A percentile compares a stretch with the other conserved stretches of the same genome.
phyloP scores from a whole-genome alignment of 2,329 filamentous ascomycete species.

The Stromatinia cepivora region DNA sequence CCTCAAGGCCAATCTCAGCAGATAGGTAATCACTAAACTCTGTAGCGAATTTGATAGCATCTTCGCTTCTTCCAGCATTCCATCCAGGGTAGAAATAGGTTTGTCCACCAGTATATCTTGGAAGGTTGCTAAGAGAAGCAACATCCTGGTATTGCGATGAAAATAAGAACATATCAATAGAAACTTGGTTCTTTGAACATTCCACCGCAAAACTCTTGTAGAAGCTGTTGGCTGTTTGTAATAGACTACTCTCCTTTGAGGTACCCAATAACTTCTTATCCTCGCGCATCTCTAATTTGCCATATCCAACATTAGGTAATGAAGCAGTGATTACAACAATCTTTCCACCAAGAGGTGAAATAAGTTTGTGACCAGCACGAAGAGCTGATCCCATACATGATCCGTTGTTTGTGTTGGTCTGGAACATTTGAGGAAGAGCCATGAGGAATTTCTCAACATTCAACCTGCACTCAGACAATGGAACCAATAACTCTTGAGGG shows the following conservation, averaged over 20 bases:
- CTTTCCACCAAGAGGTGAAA: constrained; percentile 91
- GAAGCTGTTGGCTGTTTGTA: constrained; percentile 93
- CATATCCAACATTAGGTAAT: constrained; percentile 84
- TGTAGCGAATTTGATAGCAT: constrained; percentile 95
- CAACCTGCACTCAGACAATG: constrained; percentile 81
- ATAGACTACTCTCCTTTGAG: constrained; percentile 80
- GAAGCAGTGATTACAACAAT: constrained; percentile 88
- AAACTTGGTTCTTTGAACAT: constrained; percentile 98
- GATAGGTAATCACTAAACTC: constrained; percentile 98
- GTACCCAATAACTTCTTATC: constrained; percentile 96
- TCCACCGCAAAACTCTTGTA: constrained; percentile 99
- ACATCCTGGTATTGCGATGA: constrained; percentile 97
- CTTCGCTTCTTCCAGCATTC: constrained; percentile 90
- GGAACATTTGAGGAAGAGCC: constrained; percentile 95
- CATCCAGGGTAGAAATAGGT: constrained; percentile 98
- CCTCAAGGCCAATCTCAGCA: constrained; percentile 92
- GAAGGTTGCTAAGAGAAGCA: constrained; percentile 90
- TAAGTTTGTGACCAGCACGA: constrained; percentile 91
- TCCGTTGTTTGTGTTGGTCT: constrained; percentile 82
- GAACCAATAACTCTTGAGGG: constrained; percentile 86
- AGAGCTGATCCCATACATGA: constrained; percentile 96
- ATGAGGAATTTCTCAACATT: constrained; percentile 90
- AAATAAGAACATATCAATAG: constrained; percentile 97
- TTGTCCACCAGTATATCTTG: constrained; percentile 93
- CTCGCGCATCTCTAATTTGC: constrained; percentile 89